A percentile compares a stretch with the other conserved stretches of the same genome.
Conservation (phyloP, 768 basidiomycete species). For the Rhizopogon vesiculosus region DNA sequence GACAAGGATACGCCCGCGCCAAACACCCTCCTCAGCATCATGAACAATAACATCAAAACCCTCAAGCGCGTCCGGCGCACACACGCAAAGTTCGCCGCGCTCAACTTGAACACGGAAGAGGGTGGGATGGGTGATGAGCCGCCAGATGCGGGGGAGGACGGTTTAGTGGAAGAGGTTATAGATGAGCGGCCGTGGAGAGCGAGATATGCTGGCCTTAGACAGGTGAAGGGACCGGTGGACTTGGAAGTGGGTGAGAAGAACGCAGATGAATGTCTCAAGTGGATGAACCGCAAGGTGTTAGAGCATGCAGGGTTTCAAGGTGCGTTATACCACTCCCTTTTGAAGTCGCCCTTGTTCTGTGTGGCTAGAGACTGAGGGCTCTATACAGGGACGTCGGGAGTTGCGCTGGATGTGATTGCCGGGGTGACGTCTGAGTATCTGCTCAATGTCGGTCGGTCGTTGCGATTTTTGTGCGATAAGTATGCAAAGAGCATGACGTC, state of each 20-base stretch:
- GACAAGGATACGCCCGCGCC: conserved; percentile 15
- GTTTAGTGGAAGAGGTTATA: conserved; percentile 27
- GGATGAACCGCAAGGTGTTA: conserved; percentile 72
- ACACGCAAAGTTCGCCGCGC: conserved; percentile 63
- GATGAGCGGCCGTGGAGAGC: conserved; percentile 61
- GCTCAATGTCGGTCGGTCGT: conserved; percentile 80
- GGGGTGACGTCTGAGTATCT: conserved; percentile 79
- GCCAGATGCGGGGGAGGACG: conserved; percentile 28
- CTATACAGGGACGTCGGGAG: conserved; percentile 60
- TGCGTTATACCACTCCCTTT: conserved; percentile 27
- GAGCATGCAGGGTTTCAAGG: conserved; percentile 95
- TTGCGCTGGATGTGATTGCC: conserved; percentile 72
- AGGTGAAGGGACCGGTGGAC: conserved; percentile 15
- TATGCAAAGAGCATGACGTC: conserved; percentile 75
- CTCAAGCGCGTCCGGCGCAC: conserved; percentile 70
- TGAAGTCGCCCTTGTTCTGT: neutral
- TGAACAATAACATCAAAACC: conserved; percentile 76
- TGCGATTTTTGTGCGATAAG: conserved; percentile 78
- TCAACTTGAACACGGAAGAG: conserved; percentile 35
- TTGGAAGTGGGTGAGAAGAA: conserved; percentile 58
- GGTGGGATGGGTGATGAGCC: conserved; percentile 31
- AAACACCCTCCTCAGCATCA: conserved; percentile 55
- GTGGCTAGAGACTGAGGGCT: neutral
- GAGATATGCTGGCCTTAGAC: conserved; percentile 5
- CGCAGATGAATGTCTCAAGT: conserved; percentile 61